Evolutionary conservation across 768 basidiomycete species (phyloP), one percentile per base, ranked within the genome.

Genomic region (Lentinula sp.): DNA sequence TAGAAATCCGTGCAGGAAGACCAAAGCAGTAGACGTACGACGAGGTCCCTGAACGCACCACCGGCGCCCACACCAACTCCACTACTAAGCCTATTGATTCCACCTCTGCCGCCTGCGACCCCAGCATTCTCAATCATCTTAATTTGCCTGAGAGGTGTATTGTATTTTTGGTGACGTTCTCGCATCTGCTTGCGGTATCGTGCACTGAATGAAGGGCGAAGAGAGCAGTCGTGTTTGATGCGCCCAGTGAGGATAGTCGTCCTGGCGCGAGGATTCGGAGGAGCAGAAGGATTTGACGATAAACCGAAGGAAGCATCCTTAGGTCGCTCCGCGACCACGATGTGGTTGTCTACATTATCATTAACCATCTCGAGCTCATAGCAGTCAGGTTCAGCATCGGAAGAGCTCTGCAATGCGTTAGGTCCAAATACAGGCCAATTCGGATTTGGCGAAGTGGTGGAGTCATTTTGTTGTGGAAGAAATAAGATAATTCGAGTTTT

Each of bases 341-440:
- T 81, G 72, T 93, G 88, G 74, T 94, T 95, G 66, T 91, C 90
- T 8, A 92, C 88, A 36, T 83, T 73, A 63, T 92, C 88, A 63
- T 92, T 89, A 46, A 93, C 85, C 84, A 96, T 92, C 46, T 92
- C 88, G 37, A 98, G 79, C 66, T 93, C 91, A 74, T 93, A 98
- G 71, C 86, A 82, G 67, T 90, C 88, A 4, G 81, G 82, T 63
- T 84, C 81, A 0, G 65, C 63, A 5, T 73, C 67, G 5, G 72
- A 74, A 1, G 68, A 68, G 0, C 73, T 65, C 50, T 75, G 75
- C 2, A 72, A 64, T 1, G 77, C 73, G 1, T 73, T 62, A 0
- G 67, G 61, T 10, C 72, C 69, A 64, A 82, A 83, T 0, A 64
- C 63, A 1, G 80, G 80, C 10, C 78, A 72, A 33, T 39, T 41